A percentile compares a stretch with the other conserved stretches of the same genome.
These are phyloP conservation scores for Sordariomycetes sp. DNA, from an alignment of 2,329 filamentous ascomycete species.

Conservation along the genomic window DNA sequence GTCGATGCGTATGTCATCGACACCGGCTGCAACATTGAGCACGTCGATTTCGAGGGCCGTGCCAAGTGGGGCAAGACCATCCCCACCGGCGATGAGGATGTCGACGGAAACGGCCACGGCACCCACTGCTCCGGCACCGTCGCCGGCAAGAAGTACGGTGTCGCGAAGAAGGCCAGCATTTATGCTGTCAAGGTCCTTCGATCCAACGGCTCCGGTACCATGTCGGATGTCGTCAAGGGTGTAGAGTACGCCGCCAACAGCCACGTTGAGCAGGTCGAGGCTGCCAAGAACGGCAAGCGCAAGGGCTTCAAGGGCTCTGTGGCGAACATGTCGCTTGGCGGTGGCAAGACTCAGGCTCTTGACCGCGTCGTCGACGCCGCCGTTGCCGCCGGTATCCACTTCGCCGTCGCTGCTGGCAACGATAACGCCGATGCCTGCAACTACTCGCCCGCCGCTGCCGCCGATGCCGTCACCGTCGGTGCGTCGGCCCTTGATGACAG, in stretches of 20 bases:
- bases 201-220: slow-evolving; percentile 94
- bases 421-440: slow-evolving; percentile 99
- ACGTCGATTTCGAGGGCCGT: slow-evolving; percentile 96
- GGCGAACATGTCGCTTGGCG: slow-evolving; percentile 98
- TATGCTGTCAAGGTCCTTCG: slow-evolving; percentile 97
- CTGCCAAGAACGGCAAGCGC: slow-evolving; percentile 76
- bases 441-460: slow-evolving; percentile 92
- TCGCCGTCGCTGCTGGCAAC: slow-evolving; percentile 95
- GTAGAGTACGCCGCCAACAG: slow-evolving; percentile 85
- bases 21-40: slow-evolving; percentile 86
- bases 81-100: slow-evolving; percentile 70
- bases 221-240: slow-evolving; percentile 98
- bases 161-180: slow-evolving; percentile 96
- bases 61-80: slow-evolving; percentile 97
- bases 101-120: slow-evolving; percentile 95
- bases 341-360: slow-evolving; percentile 88
- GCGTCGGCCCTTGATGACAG: slow-evolving; percentile 87
- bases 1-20: slow-evolving; percentile 99
- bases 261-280: slow-evolving; percentile 65
- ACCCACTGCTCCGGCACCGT: slow-evolving; percentile 99
- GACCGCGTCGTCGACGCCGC: slow-evolving; percentile 91
- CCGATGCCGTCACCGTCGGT: slow-evolving; percentile 89
- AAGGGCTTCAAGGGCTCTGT: slow-evolving; percentile 98
- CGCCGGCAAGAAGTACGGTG: slow-evolving; percentile 97
- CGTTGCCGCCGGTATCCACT: slow-evolving; percentile 86